phyloP scores from a whole-genome alignment of 2,329 filamentous ascomycete genomes.

The Neoascochyta sp. region DNA sequence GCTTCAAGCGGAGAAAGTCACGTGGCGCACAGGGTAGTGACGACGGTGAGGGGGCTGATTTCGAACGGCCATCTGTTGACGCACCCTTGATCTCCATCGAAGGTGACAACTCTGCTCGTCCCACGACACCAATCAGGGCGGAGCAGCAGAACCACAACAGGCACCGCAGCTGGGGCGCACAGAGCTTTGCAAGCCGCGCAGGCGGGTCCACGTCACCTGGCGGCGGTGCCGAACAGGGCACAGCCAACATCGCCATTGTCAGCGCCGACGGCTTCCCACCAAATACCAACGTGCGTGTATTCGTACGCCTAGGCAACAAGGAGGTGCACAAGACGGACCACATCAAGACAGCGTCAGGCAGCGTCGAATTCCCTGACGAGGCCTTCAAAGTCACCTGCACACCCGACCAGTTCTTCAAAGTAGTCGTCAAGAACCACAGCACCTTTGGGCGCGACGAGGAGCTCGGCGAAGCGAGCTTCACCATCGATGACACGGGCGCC shows the following conservation, averaged over 20 bases:
- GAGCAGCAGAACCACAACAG: slow-evolving; percentile 30
- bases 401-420: slow-evolving; percentile 79
- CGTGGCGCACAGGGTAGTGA: slow-evolving; percentile 44
- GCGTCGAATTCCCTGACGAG: slow-evolving; percentile 58
- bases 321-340: slow-evolving; percentile 90
- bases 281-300: slow-evolving; percentile 73
- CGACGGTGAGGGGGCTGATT: slow-evolving; percentile 40
- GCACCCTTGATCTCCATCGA: slow-evolving; percentile 34
- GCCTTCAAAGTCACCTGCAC: slow-evolving; percentile 73
- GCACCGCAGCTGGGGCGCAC: slow-evolving; percentile 35
- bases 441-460: slow-evolving; percentile 79
- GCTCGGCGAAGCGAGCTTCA: slow-evolving; percentile 82
- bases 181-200: slow-evolving; percentile 39
- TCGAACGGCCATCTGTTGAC: slow-evolving; percentile 30
- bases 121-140: slow-evolving; percentile 29
- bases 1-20: slow-evolving; percentile 70
- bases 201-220: slow-evolving; percentile 42
- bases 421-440: slow-evolving; percentile 80
- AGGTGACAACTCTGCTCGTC: slow-evolving; percentile 10
- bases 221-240: slow-evolving; percentile 61
- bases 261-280: slow-evolving; percentile 74
- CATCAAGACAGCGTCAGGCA: slow-evolving; percentile 66
- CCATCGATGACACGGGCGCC: slow-evolving; percentile 75
- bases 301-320: slow-evolving; percentile 66
- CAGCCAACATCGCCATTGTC: slow-evolving; percentile 74